phyloP scores from a whole-genome alignment of 345 rosid genomes.

The Brassica cretica region DNA sequence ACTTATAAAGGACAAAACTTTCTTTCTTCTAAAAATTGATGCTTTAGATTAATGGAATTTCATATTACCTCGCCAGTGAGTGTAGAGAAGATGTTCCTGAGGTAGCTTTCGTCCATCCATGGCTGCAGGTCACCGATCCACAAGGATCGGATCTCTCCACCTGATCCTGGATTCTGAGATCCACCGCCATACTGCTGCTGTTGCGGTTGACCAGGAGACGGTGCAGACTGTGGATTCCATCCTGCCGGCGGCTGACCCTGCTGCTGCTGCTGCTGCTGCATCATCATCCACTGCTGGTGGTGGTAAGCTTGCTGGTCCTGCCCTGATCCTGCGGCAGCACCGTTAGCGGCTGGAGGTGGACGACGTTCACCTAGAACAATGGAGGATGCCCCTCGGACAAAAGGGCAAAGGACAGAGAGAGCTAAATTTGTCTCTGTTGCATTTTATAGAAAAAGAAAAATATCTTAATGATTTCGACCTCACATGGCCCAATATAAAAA shows the following conservation, averaged over 20 bases:
- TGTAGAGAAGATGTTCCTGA: background rate
- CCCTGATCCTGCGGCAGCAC: background rate
- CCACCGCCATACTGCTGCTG: background rate
- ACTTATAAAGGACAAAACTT: background rate
- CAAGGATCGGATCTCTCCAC: background rate
- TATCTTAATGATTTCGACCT: background rate
- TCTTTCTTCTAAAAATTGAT: background rate
- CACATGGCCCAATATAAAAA: background rate
- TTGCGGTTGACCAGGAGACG: background rate
- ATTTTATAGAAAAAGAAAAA: background rate
- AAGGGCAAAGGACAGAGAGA: background rate
- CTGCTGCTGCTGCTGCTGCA: background rate
- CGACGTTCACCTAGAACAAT: background rate
- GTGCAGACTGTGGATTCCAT: background rate
- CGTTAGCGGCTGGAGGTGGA: background rate
- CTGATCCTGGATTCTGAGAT: constrained; percentile 5
- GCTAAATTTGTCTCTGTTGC: background rate
- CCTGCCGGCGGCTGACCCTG: background rate
- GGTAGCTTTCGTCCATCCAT: background rate
- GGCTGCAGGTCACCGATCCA: background rate
- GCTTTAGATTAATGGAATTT: background rate
- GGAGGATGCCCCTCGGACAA: background rate
- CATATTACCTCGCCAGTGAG: background rate
- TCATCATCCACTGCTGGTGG: background rate
- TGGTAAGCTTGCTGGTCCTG: constrained; percentile 1